phyloP scores from a whole-genome alignment of 306 rosid genomes.

The Delonix regia region DNA sequence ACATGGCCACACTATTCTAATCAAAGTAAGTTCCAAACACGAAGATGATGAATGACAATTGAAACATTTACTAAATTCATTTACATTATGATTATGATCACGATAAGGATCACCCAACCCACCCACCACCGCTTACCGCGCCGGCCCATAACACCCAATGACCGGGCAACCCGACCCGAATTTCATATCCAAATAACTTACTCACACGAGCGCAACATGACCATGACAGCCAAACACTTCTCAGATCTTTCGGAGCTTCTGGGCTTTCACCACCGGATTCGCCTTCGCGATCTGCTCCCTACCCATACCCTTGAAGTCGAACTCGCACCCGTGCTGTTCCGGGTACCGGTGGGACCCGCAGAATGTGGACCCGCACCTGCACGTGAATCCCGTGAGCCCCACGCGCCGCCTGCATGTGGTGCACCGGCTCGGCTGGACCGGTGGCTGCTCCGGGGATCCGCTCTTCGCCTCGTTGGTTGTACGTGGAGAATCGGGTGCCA shows the following conservation, averaged over 20 bases:
- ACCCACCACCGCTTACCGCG: not conserved
- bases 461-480: not conserved
- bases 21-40: not conserved
- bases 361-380: conserved; percentile 70
- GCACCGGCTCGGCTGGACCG: conserved; percentile 54
- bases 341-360: conserved; percentile 88
- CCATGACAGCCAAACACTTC: conserved; percentile 20
- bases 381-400: conserved; percentile 82
- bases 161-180: not conserved
- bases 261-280: conserved; percentile 80
- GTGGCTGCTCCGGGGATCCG: not conserved
- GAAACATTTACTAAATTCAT: conserved; percentile 28
- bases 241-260: conserved; percentile 73
- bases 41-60: not conserved
- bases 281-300: conserved; percentile 83
- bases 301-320: conserved; percentile 77
- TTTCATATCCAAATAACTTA: not conserved
- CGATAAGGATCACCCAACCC: conserved; percentile 6
- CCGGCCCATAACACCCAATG: not conserved
- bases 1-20: not conserved
- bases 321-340: conserved; percentile 71
- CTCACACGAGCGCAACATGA: not conserved
- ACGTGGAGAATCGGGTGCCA: conserved; percentile 1
- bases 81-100: conserved; percentile 16
- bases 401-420: conserved; percentile 76